Evolutionary conservation across 202 grass and related monocot species (phyloP).

Genomic region (Setaria italica): DNA sequence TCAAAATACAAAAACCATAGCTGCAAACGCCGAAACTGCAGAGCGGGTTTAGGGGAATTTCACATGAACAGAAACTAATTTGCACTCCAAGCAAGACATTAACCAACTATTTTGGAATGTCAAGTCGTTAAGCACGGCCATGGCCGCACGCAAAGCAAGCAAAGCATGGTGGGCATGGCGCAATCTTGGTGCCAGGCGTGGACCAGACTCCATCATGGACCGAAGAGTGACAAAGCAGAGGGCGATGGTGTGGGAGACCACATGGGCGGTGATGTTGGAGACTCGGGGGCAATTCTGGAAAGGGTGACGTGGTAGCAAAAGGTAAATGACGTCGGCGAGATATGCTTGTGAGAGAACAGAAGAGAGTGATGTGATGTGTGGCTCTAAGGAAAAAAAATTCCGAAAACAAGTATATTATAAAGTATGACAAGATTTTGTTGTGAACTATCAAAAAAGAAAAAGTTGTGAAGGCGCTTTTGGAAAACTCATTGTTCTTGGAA

Average conservation of each 20-base stretch:
- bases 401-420: not conserved
- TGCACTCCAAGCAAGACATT: not conserved
- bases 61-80: not conserved
- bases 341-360: not conserved
- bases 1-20: not conserved
- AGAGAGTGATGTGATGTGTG: not conserved
- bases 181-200: not conserved
- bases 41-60: not conserved
- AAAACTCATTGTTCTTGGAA: slow-evolving; percentile 1
- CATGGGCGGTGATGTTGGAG: not conserved
- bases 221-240: not conserved
- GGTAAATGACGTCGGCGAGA: not conserved
- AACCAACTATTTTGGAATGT: not conserved
- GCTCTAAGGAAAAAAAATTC: not conserved
- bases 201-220: not conserved
- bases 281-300: not conserved
- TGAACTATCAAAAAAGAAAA: too few species aligned
- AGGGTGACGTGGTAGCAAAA: not conserved
- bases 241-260: not conserved
- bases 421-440: too few species aligned
- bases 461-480: too few species aligned
- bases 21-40: not conserved
- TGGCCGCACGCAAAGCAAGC: not conserved
- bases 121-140: not conserved
- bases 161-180: not conserved